Evolutionary conservation across 2,329 filamentous ascomycete species (phyloP).

Genomic region (Endoconidiophora polonica): DNA sequence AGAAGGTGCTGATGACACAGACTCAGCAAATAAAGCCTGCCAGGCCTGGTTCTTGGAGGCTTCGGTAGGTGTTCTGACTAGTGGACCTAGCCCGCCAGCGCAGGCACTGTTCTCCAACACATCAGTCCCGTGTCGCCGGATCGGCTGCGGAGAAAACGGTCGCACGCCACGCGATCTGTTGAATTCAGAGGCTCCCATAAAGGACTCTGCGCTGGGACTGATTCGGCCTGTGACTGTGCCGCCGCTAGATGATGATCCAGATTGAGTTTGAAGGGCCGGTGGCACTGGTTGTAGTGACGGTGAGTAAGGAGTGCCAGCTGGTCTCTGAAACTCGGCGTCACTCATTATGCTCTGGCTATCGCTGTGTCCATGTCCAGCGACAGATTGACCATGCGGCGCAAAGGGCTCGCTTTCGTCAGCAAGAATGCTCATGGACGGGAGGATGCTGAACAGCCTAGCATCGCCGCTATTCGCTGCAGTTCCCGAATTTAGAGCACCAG

Average conservation of each 20-base stretch:
- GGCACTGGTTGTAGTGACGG: neutral
- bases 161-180: conserved; percentile 34
- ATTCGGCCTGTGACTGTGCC: neutral
- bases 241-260: no score
- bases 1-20: no score
- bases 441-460: conserved; percentile 44
- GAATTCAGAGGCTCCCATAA: conserved; percentile 36
- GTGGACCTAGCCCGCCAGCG: neutral
- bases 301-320: neutral
- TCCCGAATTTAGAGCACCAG: conserved; percentile 17
- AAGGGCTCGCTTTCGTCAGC: conserved; percentile 23
- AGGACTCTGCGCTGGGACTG: conserved; percentile 24
- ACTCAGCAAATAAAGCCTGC: no score
- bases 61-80: neutral
- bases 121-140: conserved; percentile 7
- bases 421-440: conserved; percentile 47
- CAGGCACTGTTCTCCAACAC: neutral
- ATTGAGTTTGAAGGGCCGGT: no score
- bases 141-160: conserved; percentile 42
- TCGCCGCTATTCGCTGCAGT: conserved; percentile 20
- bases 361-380: no score
- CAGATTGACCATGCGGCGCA: no score
- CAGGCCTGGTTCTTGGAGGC: no score
- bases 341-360: neutral
- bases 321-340: neutral